A percentile compares a stretch with the other conserved stretches of the same genome.
Evolutionary conservation across 768 basidiomycete genomes (phyloP).

Genomic region (Pholiota molesta): DNA sequence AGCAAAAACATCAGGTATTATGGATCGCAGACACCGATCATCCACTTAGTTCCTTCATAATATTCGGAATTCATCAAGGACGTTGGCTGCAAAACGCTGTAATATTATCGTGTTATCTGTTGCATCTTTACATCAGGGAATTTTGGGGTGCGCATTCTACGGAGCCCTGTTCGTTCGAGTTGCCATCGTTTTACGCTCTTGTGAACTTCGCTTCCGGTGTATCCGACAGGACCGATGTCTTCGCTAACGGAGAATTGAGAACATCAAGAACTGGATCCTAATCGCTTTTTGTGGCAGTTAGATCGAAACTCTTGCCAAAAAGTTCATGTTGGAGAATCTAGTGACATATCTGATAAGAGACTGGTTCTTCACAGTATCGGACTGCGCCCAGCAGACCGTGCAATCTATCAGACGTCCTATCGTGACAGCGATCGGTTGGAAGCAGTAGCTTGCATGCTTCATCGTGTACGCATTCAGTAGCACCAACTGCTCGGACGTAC

Average conservation of each 20-base stretch:
- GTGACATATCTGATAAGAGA: not conserved
- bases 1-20: too few species aligned
- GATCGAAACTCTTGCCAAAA: not conserved
- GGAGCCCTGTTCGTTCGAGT: not conserved
- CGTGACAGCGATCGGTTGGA: not conserved
- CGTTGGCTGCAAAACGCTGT: not conserved
- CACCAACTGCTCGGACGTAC: not conserved
- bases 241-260: not conserved
- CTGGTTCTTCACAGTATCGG: not conserved
- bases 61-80: too few species aligned
- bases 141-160: not conserved
- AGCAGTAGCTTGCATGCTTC: not conserved
- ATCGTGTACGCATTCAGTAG: not conserved
- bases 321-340: not conserved
- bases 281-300: too few species aligned
- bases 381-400: not conserved
- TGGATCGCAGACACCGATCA: too few species aligned
- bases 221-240: not conserved
- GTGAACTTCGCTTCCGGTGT: not conserved
- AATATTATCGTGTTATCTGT: not conserved
- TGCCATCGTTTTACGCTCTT: not conserved
- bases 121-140: not conserved
- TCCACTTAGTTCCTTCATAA: too few species aligned
- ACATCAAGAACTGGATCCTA: not conserved
- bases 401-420: not conserved